These are phyloP conservation scores for Candida maltosa DNA, from an alignment of 805 yeast genomes.

Conservation along the genomic window DNA sequence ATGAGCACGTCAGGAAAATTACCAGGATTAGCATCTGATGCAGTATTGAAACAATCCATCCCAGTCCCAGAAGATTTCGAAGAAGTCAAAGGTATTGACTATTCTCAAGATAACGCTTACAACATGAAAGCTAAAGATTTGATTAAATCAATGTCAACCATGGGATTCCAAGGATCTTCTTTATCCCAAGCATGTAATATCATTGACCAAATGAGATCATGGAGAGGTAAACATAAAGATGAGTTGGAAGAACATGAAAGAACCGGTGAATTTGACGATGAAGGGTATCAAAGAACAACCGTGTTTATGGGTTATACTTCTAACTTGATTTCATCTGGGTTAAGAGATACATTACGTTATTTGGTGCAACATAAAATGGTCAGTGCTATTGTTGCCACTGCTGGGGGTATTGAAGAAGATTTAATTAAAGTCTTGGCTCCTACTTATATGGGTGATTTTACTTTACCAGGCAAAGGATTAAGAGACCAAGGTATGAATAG, in stretches of 20 bases:
- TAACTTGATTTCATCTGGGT: constrained; percentile 89
- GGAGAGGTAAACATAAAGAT: constrained; percentile 83
- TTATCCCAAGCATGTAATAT: constrained; percentile 88
- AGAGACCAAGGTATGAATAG: constrained; percentile 97
- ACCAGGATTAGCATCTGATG: constrained; percentile 83
- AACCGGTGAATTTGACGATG: constrained; percentile 68
- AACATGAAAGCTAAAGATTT: constrained; percentile 79
- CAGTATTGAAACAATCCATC: constrained; percentile 82
- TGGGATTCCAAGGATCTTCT: constrained; percentile 97
- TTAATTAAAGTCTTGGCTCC: constrained; percentile 95
- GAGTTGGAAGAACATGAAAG: constrained; percentile 62
- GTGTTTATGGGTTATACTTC: constrained; percentile 96
- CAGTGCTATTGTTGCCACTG: constrained; percentile 92
- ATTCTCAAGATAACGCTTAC: constrained; percentile 70
- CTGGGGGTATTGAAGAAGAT: constrained; percentile 98
- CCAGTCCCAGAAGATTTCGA: constrained; percentile 81
- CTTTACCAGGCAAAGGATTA: constrained; percentile 72
- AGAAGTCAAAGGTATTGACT: constrained; percentile 85
- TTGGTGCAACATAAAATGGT: constrained; percentile 93
- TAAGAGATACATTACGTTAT: constrained; percentile 84
- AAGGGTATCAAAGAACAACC: constrained; percentile 80
- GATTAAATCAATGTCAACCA: constrained; percentile 77
- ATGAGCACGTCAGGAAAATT: constrained; percentile 16
- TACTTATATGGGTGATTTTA: constrained; percentile 89
- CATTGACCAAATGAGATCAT: constrained; percentile 84